These are phyloP conservation scores for Saururus chinensis DNA, from an alignment of 164 flowering plant species.

Conservation along the genomic window DNA sequence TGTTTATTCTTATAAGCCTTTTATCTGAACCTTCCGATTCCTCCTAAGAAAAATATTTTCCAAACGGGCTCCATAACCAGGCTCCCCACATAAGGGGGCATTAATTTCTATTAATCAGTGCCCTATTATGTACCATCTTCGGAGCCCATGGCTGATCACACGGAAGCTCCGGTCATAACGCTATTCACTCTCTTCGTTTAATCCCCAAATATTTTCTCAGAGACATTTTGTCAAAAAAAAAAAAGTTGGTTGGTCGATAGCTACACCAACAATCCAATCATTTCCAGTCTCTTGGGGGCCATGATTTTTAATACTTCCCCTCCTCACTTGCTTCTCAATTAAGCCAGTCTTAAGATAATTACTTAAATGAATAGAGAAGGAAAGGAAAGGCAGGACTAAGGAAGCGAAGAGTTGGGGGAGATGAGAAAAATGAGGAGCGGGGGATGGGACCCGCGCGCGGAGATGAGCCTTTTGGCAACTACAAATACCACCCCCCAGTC, in stretches of 20 bases:
- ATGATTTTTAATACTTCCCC: too few species aligned
- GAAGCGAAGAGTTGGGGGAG: too few species aligned
- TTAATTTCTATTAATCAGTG: too few species aligned
- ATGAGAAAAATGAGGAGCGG: neutral
- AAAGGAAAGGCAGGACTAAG: too few species aligned
- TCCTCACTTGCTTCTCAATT: neutral
- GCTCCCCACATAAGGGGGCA: too few species aligned
- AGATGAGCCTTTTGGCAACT: neutral
- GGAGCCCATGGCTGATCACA: too few species aligned
- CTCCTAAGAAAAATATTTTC: too few species aligned
- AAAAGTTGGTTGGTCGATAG: constrained; percentile 4
- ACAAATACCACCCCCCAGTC: neutral
- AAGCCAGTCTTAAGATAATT: neutral
- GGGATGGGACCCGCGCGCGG: neutral
- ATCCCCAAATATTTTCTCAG: neutral
- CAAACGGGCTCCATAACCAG: too few species aligned
- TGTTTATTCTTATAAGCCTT: neutral
- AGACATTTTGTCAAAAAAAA: constrained; percentile 1
- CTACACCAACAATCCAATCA: constrained; percentile 10
- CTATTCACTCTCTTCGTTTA: too few species aligned
- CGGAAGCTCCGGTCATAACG: too few species aligned
- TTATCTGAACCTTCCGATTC: neutral
- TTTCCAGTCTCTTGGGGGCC: neutral
- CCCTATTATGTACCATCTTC: too few species aligned
- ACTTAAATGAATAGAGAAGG: too few species aligned